Conservation (phyloP, 2,329 filamentous ascomycete genomes). For the Penicillium sp. region DNA sequence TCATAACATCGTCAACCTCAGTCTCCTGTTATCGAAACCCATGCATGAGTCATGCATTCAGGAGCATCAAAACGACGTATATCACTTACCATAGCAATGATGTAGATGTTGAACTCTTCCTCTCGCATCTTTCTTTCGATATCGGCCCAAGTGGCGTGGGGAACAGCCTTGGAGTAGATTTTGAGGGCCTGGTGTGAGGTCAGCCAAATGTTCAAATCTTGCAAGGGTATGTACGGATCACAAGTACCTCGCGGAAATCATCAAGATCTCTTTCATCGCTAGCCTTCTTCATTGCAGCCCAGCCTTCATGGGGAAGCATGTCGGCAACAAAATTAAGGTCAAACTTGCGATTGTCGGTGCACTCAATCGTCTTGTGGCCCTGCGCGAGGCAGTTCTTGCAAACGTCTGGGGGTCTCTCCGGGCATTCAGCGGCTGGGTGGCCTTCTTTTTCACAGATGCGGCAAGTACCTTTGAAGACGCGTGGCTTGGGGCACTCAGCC, state of each 20-base stretch:
- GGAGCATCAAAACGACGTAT: not conserved
- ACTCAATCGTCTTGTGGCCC: constrained; percentile 48
- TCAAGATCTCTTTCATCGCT: constrained; percentile 51
- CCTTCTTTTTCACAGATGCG: constrained; percentile 48
- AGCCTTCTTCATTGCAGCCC: constrained; percentile 50
- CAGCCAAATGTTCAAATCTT: constrained; percentile 1
- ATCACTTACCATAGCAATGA: constrained; percentile 51
- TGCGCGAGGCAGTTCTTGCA: constrained; percentile 50
- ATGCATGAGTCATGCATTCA: constrained; percentile 4
- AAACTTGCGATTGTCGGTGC: constrained; percentile 47
- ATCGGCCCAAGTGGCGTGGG: constrained; percentile 46
- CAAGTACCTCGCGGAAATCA: constrained; percentile 48
- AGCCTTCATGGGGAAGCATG: constrained; percentile 50
- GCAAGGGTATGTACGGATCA: not conserved
- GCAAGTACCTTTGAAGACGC: constrained; percentile 49
- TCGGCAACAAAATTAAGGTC: constrained; percentile 48
- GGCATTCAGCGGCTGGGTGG: constrained; percentile 47
- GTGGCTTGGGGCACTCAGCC: constrained; percentile 45
- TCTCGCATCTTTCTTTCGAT: constrained; percentile 54
- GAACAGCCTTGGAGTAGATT: constrained; percentile 52
- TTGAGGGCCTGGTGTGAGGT: constrained; percentile 42
- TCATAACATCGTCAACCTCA: constrained; percentile 45
- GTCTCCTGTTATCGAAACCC: constrained; percentile 38
- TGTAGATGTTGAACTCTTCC: constrained; percentile 48
- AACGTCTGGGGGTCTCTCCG: constrained; percentile 42